phyloP scores from a whole-genome alignment of 1,284 basidiomycete species.

The Pterulicium gracile region DNA sequence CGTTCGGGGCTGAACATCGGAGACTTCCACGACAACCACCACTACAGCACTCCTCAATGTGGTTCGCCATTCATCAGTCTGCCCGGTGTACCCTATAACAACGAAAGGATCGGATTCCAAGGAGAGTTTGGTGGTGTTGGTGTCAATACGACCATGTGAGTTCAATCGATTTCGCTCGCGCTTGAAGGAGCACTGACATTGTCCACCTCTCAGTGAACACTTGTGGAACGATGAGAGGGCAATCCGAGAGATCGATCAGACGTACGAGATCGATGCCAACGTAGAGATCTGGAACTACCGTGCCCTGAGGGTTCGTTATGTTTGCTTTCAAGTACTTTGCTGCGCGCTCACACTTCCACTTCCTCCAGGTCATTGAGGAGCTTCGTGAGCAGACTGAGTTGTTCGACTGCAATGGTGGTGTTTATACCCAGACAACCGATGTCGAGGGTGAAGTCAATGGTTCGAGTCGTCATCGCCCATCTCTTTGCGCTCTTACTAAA shows the following conservation, averaged over 20 bases:
- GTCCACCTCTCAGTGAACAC: slow-evolving; percentile 7
- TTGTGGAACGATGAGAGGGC: slow-evolving; percentile 11
- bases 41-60: slow-evolving; percentile 11
- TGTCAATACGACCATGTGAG: slow-evolving; percentile 6
- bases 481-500: neutral
- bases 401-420: slow-evolving; percentile 11
- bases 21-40: slow-evolving; percentile 12
- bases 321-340: too few species aligned
- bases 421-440: slow-evolving; percentile 12
- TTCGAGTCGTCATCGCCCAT: neutral
- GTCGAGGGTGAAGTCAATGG: slow-evolving; percentile 12
- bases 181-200: too few species aligned
- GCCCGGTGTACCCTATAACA: slow-evolving; percentile 7
- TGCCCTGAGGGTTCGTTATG: slow-evolving; percentile 8
- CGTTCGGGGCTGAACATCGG: slow-evolving; percentile 5
- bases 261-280: slow-evolving; percentile 10
- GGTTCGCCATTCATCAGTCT: slow-evolving; percentile 10
- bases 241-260: slow-evolving; percentile 9
- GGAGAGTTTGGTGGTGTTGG: slow-evolving; percentile 11
- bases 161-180: neutral
- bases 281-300: slow-evolving; percentile 11
- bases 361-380: slow-evolving; percentile 7
- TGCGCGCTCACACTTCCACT: neutral
- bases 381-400: slow-evolving; percentile 11
- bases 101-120: slow-evolving; percentile 9